Evolutionary conservation across 495 filamentous ascomycete species (phyloP).

Genomic region (Penicillium alfredii): DNA sequence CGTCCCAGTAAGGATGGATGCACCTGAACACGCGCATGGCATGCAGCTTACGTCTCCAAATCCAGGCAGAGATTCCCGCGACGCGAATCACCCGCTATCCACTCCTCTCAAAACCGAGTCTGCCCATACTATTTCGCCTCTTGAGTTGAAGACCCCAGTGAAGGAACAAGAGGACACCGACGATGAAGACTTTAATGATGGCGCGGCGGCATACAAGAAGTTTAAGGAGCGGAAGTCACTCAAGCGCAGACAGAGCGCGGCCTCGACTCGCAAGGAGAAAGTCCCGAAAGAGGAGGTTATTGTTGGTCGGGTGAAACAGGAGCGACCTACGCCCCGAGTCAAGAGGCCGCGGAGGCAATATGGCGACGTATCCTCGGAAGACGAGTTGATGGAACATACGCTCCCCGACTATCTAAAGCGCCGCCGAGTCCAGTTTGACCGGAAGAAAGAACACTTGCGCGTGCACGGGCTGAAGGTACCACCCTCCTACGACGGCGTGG

Average conservation of each 20-base stretch:
- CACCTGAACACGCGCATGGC: slow-evolving; percentile 7
- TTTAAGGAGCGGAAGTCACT: slow-evolving; percentile 55
- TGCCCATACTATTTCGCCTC: slow-evolving; percentile 8
- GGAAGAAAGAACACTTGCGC: slow-evolving; percentile 49
- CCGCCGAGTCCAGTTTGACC: slow-evolving; percentile 48
- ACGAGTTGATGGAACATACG: slow-evolving; percentile 53
- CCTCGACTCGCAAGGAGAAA: slow-evolving; percentile 44
- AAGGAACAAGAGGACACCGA: slow-evolving; percentile 26
- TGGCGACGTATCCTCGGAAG: slow-evolving; percentile 43
- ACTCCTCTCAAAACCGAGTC: slow-evolving; percentile 8
- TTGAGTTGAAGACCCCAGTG: slow-evolving; percentile 11
- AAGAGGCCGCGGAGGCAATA: slow-evolving; percentile 27
- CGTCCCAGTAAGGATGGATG: slow-evolving; percentile 11
- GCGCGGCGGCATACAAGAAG: slow-evolving; percentile 48
- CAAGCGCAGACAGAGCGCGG: slow-evolving; percentile 48
- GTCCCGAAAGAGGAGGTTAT: slow-evolving; percentile 23
- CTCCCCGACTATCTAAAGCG: slow-evolving; percentile 54
- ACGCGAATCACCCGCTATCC: not conserved
- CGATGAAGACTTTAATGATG: slow-evolving; percentile 41
- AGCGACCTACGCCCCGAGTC: slow-evolving; percentile 10
- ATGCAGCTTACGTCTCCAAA: slow-evolving; percentile 13
- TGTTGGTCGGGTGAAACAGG: slow-evolving; percentile 26
- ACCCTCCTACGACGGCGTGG: slow-evolving; percentile 71
- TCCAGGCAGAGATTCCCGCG: not conserved
- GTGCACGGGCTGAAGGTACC: slow-evolving; percentile 70